A percentile compares a stretch with the other conserved stretches of the same genome.
Conservation (phyloP, 306 rosid species). For the Cicer arietinum region DNA sequence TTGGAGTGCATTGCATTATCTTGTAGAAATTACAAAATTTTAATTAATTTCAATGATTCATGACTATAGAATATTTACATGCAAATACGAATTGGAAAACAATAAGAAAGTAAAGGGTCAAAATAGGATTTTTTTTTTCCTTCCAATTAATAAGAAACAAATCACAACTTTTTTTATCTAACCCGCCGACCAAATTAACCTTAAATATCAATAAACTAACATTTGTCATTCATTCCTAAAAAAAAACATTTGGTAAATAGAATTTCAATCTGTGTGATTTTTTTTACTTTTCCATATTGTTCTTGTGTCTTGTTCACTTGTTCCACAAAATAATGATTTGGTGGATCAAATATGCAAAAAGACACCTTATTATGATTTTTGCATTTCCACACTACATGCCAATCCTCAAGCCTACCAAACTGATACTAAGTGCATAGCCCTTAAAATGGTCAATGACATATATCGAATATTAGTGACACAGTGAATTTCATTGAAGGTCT, state of each 20-base stretch:
- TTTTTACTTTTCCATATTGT: not conserved
- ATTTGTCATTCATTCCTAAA: too few species aligned
- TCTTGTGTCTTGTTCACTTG: not conserved
- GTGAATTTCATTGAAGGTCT: not conserved
- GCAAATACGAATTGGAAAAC: too few species aligned
- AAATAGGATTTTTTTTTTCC: too few species aligned
- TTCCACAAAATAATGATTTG: not conserved
- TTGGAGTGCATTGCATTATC: too few species aligned
- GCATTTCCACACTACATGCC: not conserved
- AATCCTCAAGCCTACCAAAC: not conserved
- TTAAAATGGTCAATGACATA: not conserved
- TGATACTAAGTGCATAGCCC: not conserved
- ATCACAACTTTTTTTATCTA: too few species aligned
- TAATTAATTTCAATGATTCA: too few species aligned
- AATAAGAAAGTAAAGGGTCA: too few species aligned
- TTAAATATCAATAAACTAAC: too few species aligned
- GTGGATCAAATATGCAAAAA: slow-evolving; percentile 3
- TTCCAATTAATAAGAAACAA: too few species aligned
- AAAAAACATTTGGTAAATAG: not conserved
- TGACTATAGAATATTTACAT: too few species aligned
- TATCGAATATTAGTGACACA: not conserved
- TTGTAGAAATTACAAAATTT: too few species aligned
- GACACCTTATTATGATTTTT: not conserved
- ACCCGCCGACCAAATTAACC: too few species aligned
- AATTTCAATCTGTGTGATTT: not conserved